These are phyloP conservation scores for Pelargonium fulgidum DNA, from an alignment of 441 rosid species.

Conservation along the genomic window DNA sequence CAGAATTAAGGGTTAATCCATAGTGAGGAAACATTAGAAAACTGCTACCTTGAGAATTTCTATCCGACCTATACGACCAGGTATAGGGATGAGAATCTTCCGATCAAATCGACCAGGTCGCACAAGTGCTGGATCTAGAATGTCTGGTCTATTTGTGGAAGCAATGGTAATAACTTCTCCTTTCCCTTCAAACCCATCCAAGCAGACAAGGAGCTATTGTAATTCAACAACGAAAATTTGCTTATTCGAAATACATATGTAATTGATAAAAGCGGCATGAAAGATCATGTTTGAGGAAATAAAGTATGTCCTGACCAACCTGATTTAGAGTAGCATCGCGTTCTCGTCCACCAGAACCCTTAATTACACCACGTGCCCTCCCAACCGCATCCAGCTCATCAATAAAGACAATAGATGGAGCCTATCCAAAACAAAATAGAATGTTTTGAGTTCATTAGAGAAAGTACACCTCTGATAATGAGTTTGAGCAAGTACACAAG, in stretches of 20 bases:
- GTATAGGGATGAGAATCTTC: conserved; percentile 76
- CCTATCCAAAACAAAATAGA: conserved; percentile 35
- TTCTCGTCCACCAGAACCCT: conserved; percentile 97
- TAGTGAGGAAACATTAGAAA: background rate
- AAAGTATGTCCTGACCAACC: conserved; percentile 32
- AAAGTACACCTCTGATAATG: background rate
- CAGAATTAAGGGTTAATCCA: background rate
- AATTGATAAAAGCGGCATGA: conserved; percentile 4
- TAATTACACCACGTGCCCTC: conserved; percentile 87
- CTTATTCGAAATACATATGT: conserved; percentile 8
- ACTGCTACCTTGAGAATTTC: conserved; percentile 74
- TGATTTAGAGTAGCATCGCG: conserved; percentile 97
- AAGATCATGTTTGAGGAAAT: background rate
- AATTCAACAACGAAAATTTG: conserved; percentile 20
- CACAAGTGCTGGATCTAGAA: conserved; percentile 92
- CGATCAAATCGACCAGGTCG: conserved; percentile 90
- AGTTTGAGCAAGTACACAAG: background rate
- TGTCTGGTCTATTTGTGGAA: conserved; percentile 92
- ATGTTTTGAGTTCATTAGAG: background rate
- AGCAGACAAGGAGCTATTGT: conserved; percentile 76
- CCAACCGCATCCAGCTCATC: conserved; percentile 98
- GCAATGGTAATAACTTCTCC: conserved; percentile 94
- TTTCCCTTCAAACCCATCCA: conserved; percentile 98
- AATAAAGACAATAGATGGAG: conserved; percentile 88
- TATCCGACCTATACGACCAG: conserved; percentile 83